Evolutionary conservation across 768 basidiomycete genomes (phyloP).

Genomic region (Asterophora parasitica): DNA sequence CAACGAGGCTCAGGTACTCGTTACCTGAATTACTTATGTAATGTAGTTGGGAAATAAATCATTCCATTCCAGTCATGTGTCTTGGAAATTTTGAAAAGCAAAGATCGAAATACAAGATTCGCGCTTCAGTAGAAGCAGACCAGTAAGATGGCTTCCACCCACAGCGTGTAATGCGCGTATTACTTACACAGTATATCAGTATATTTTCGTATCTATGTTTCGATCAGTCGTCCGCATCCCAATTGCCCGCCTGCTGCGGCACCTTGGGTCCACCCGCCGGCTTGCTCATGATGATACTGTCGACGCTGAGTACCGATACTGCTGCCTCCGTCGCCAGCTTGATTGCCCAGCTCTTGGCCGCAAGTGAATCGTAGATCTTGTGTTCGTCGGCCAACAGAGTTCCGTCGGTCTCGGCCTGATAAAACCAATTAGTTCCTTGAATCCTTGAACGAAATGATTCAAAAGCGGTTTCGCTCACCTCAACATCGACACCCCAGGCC

Average conservation of each 20-base stretch:
- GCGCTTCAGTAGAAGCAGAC: too few relatives aligned
- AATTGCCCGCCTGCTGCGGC: constrained; percentile 82
- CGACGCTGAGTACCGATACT: constrained; percentile 86
- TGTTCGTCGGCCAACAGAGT: constrained; percentile 58
- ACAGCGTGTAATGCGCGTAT: neutral
- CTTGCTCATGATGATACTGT: constrained; percentile 97
- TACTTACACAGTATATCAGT: constrained; percentile 2
- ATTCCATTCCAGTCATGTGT: too few relatives aligned
- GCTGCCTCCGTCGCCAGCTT: constrained; percentile 90
- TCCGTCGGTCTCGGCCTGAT: constrained; percentile 72
- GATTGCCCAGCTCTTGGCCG: constrained; percentile 88
- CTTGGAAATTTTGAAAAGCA: too few relatives aligned
- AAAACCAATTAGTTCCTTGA: constrained; percentile 1
- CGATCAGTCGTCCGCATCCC: constrained; percentile 72
- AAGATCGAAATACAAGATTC: too few relatives aligned
- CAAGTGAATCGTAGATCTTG: constrained; percentile 83
- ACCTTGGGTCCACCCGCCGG: constrained; percentile 87
- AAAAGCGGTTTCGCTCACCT: constrained; percentile 43
- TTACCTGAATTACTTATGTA: too few relatives aligned
- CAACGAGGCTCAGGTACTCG: too few relatives aligned
- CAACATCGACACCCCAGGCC: constrained; percentile 83
- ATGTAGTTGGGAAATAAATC: too few relatives aligned
- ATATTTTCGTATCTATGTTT: neutral
- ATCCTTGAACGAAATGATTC: neutral
- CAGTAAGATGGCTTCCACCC: too few relatives aligned